phyloP scores from a whole-genome alignment of 176 grass and related monocot genomes.

The Carex cristatella region DNA sequence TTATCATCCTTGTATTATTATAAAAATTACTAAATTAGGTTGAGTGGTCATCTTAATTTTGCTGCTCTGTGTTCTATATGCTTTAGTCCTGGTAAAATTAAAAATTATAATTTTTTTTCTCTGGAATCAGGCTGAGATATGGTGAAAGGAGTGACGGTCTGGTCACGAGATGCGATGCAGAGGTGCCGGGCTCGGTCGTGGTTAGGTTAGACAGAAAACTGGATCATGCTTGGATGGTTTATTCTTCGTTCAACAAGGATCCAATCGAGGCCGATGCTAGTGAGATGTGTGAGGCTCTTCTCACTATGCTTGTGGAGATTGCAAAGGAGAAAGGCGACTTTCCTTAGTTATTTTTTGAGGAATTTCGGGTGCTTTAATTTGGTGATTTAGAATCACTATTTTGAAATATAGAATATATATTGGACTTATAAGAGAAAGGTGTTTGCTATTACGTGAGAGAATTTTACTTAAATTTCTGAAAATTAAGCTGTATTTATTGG shows the following conservation, averaged over 20 bases:
- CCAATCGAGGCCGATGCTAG: conserved; percentile 52
- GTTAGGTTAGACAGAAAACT: conserved; percentile 66
- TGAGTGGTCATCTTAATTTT: background rate
- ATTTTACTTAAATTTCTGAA: background rate
- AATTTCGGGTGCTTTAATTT: background rate
- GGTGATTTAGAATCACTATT: background rate
- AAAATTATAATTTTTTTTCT: background rate
- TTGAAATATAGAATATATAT: background rate
- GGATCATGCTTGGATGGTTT: conserved; percentile 84
- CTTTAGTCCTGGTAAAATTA: background rate
- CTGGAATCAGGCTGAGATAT: conserved; percentile 36
- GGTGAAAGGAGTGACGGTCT: conserved; percentile 67
- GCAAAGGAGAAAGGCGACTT: conserved; percentile 25
- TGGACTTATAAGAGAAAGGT: background rate
- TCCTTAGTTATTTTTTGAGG: conserved; percentile 2
- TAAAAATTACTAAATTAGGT: background rate
- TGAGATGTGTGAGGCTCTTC: conserved; percentile 69
- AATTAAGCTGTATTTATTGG: background rate
- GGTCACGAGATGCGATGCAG: conserved; percentile 57
- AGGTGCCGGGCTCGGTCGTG: conserved; percentile 78
- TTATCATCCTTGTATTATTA: background rate
- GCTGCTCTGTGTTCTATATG: background rate
- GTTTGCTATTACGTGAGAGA: background rate
- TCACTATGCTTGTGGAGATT: conserved; percentile 77
- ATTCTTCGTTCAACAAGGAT: conserved; percentile 42